Evolutionary conservation across 2,329 filamentous ascomycete genomes (phyloP).

Genomic region (Paracamarosporium sp.): DNA sequence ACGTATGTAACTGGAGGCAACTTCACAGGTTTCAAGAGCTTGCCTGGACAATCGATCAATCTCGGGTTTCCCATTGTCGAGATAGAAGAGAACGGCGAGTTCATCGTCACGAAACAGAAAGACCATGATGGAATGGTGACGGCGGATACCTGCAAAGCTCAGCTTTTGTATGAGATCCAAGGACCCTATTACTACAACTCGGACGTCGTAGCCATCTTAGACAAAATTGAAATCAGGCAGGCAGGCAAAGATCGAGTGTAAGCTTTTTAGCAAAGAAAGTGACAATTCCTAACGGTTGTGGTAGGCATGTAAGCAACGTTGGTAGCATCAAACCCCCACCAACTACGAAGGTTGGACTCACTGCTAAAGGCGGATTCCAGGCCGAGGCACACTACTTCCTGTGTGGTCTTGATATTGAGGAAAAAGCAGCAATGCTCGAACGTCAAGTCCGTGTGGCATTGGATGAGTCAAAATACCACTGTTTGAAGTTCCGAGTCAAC

Average conservation of each 20-base stretch:
- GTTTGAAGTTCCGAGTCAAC: conserved; percentile 46
- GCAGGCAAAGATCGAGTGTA: not conserved
- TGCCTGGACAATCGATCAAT: no score
- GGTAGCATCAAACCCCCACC: conserved; percentile 51
- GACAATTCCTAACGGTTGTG: no score
- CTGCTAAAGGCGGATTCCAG: conserved; percentile 54
- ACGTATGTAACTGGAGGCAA: no score
- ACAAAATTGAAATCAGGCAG: conserved; percentile 60
- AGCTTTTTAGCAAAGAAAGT: no score
- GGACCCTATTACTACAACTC: conserved; percentile 63
- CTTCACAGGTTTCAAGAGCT: no score
- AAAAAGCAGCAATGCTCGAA: conserved; percentile 55
- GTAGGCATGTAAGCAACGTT: no score
- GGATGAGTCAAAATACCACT: not conserved
- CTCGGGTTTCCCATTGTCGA: no score
- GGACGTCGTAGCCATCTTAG: conserved; percentile 61
- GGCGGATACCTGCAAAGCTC: no score
- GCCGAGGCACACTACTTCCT: conserved; percentile 55
- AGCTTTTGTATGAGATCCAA: conserved; percentile 56
- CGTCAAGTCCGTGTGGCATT: conserved; percentile 42
- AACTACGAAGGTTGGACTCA: conserved; percentile 53
- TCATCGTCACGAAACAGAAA: no score
- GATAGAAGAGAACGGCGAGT: no score
- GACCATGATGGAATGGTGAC: no score
- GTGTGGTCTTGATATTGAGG: conserved; percentile 52